Percentiles rank a stretch among this genome's conserved stretches.
Conservation (phyloP, 495 filamentous ascomycete genomes). For the Parmelia sp. region DNA sequence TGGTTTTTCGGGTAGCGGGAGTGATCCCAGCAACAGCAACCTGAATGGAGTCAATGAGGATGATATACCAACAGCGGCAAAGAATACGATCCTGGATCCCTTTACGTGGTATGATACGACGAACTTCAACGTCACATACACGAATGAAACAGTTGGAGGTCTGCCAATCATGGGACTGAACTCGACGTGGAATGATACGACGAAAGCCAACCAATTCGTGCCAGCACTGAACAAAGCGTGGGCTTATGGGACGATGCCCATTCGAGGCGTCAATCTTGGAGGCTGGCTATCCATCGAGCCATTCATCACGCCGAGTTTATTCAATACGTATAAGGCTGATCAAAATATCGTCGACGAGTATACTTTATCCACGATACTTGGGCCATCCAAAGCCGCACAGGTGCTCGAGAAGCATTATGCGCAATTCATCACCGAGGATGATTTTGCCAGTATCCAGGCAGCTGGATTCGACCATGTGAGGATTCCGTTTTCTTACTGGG, state of each 20-base stretch:
- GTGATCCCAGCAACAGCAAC: slow-evolving; percentile 46
- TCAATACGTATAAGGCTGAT: slow-evolving; percentile 54
- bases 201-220: slow-evolving; percentile 67
- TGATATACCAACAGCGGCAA: slow-evolving; percentile 58
- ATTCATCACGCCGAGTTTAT: slow-evolving; percentile 90
- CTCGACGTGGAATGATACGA: slow-evolving; percentile 79
- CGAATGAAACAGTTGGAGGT: slow-evolving; percentile 73
- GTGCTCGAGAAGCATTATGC: slow-evolving; percentile 87
- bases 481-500: slow-evolving; percentile 95
- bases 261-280: slow-evolving; percentile 86
- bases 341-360: slow-evolving; percentile 80
- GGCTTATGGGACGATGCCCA: slow-evolving; percentile 70
- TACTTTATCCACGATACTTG: slow-evolving; percentile 66
- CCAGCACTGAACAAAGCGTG: slow-evolving; percentile 64
- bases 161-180: slow-evolving; percentile 86
- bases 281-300: slow-evolving; percentile 95
- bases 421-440: slow-evolving; percentile 73
- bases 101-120: slow-evolving; percentile 88
- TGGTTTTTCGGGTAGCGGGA: slow-evolving; percentile 29
- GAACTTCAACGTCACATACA: slow-evolving; percentile 94
- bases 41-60: slow-evolving; percentile 52
- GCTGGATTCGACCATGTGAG: slow-evolving; percentile 95
- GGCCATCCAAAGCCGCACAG: slow-evolving; percentile 48
- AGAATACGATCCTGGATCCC: slow-evolving; percentile 78
- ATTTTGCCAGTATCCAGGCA: slow-evolving; percentile 74